Evolutionary conservation across 2,329 filamentous ascomycete genomes (phyloP), one percentile per base, ranked within the genome.

Genomic region (Claviceps sp.): DNA sequence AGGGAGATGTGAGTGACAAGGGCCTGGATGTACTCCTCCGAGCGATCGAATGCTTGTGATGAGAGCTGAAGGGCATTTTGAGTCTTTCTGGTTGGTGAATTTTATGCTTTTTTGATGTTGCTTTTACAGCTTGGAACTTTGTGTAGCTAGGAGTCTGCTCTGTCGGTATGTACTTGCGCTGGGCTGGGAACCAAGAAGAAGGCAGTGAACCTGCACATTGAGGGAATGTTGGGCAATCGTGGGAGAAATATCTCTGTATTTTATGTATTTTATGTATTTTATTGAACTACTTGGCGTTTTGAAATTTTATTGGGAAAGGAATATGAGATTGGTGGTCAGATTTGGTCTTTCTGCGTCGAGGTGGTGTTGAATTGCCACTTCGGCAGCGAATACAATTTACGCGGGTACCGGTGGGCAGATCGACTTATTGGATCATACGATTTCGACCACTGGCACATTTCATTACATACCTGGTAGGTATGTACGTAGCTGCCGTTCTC

Each of bases 11-110:
- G 39, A 68, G 66, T 8, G 68, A 70, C n/a, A 70, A 69, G 45
- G 78, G 77, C 1, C 57, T 86, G 26, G 73, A 80, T 52, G 80
- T 84, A 5, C 67, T 85, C 55, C 64, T 82, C 53, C 73, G 69
- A 56, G 80, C 80, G 22, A 82, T 85, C 57, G 80, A 78, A 59
- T 70, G 72, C 8, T 65, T 85, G 53, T 84, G 61, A 51, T 19
- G 19, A 47, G 51, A 45, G 51, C n/a, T 34, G 30, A 34, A 34
- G 3, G 30, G 10, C 30, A 34, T 34, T 11, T 34, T 34, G 30
- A 34, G 10, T 11, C 5, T 24, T 22, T 10, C 22, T 24, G 3
- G 14, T 24, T 24, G 22, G 13, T 24, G 17, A 17, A 17, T 4
- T 43, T 5, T 24, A n/a, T 43, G 19, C 41, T 43, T 43, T 43